Percentiles rank a stretch among this genome's conserved stretches.
These are phyloP conservation scores for Cladosporium cucumerinum DNA, from an alignment of 2,329 filamentous ascomycete genomes.

Conservation along the genomic window DNA sequence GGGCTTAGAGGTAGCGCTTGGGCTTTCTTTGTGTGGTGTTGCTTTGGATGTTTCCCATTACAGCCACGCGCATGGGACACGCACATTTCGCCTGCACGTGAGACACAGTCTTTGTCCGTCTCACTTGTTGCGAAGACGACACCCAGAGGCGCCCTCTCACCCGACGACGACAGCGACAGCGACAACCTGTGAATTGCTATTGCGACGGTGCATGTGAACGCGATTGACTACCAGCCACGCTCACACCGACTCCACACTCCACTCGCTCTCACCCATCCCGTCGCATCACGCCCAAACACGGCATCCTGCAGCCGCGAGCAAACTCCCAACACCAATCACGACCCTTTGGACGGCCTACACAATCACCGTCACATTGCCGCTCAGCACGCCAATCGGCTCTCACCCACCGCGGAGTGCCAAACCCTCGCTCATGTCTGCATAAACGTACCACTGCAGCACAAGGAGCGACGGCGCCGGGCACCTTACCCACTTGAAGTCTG, in stretches of 20 bases:
- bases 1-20: background rate
- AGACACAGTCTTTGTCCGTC: conserved; percentile 4
- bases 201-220: background rate
- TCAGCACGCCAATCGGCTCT: conserved; percentile 15
- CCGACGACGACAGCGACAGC: background rate
- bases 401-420: background rate
- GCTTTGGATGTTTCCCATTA: background rate
- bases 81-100: background rate
- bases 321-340: background rate
- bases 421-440: conserved; percentile 9
- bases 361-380: conserved; percentile 19
- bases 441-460: background rate
- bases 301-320: conserved; percentile 6
- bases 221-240: background rate
- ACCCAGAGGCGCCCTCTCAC: background rate
- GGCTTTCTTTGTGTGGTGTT: conserved; percentile 8
- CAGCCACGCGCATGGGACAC: conserved; percentile 2
- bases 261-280: background rate
- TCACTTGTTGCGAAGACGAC: conserved; percentile 12
- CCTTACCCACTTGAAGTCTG: background rate
- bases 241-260: conserved; percentile 7
- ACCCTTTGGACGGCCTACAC: background rate
- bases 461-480: background rate
- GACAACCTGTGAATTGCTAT: background rate
- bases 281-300: conserved; percentile 5